Base-by-base conservation (phyloP, 768 basidiomycete species). In the Postia placenta region DNA sequence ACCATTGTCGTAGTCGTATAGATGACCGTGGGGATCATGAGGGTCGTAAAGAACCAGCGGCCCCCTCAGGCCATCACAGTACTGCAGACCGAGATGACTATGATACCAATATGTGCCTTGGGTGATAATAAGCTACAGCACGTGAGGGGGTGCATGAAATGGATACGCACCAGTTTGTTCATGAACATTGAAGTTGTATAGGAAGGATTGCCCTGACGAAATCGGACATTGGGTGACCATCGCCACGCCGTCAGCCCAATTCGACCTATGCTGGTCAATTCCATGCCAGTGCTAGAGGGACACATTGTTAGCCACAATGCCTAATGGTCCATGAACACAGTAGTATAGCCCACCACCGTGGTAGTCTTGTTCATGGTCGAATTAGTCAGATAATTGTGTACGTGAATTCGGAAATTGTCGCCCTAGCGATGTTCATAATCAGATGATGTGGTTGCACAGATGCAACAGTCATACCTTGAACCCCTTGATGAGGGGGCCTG, bases 401-500 rank as follows among this genome's bases (percentile, higher is more conserved):
- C 49, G 28, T 55, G 52, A n/a, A 58, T 47, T 45, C 53, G 57
- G 52, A 58, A 58, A n/a, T 25, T 46, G 26, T 58, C 54, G 11
- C 56, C 56, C 56, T 57, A 26, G 17, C 22, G 25, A 27, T 27
- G 12, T 14, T 15, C 17, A 5, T 22, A 11, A n/a, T 17, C 11
- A 27, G 27, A 17, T 11, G 5, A 24, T 26, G 23, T 22, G 11
- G 12, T 17, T 35, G 14, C 17, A 25, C 43, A 5, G 27, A 24
- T 11, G 1, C 15, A 5, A 11, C 11, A 2, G 9, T 19, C 49
- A 2, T n/a, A 45, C 72, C 64, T 79, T 81, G 20, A 65, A 61
- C 11, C 67, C 74, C n/a, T 28, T 58, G 52, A 80, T 73, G 27
- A 76, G 53, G 5, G 77, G 75, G 2, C 75, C 79, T 2, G 75